phyloP scores from a whole-genome alignment of 78 protist genomes.

The Paulinella micropora region DNA sequence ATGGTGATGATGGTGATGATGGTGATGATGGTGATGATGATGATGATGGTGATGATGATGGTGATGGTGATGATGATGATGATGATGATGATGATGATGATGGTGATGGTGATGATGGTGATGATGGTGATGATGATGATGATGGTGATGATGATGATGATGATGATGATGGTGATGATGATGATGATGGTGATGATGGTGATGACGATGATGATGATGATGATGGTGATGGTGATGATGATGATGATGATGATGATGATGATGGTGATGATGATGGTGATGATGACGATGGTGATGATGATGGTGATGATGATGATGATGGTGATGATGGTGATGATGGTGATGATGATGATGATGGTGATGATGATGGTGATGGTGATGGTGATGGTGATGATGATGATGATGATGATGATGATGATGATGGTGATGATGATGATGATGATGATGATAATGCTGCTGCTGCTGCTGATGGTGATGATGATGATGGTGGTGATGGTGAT shows the following conservation, averaged over 20 bases:
- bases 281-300: neutral
- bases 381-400: neutral
- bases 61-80: neutral
- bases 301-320: too few relatives aligned
- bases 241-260: neutral
- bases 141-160: neutral
- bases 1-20: too few relatives aligned
- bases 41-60: neutral
- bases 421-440: neutral
- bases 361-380: neutral
- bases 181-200: neutral
- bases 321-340: too few relatives aligned
- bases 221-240: neutral
- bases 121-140: neutral
- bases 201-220: neutral
- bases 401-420: neutral
- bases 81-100: neutral
- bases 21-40: neutral
- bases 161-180: neutral
- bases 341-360: too few relatives aligned
- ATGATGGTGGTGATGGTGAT: neutral
- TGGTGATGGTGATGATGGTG: neutral
- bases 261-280: neutral
- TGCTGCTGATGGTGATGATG: too few relatives aligned
- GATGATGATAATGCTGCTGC: too few relatives aligned